phyloP scores from a whole-genome alignment of 23 red algal genomes.

The Gracilaria domingensis region DNA sequence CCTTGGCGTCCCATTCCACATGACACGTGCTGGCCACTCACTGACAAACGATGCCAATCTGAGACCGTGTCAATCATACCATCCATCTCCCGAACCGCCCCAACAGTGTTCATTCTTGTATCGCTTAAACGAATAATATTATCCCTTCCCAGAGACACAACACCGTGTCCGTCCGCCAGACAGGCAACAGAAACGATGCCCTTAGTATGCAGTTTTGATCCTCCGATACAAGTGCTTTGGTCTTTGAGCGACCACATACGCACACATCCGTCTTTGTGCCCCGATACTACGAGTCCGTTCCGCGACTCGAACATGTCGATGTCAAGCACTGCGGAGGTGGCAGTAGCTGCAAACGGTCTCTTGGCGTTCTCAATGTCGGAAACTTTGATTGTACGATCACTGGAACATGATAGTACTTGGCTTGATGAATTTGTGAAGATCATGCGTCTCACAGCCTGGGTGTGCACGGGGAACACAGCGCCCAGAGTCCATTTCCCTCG shows the following conservation, averaged over 20 bases:
- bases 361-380: slow-evolving; percentile 44
- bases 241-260: slow-evolving; percentile 59
- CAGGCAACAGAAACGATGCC: slow-evolving; percentile 46
- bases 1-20: slow-evolving; percentile 40
- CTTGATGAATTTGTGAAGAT: neutral
- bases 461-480: slow-evolving; percentile 42
- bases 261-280: slow-evolving; percentile 56
- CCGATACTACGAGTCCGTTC: slow-evolving; percentile 43
- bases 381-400: slow-evolving; percentile 39
- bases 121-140: slow-evolving; percentile 44
- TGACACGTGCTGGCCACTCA: slow-evolving; percentile 34
- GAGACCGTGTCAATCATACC: slow-evolving; percentile 24
- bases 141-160: slow-evolving; percentile 60
- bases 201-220: slow-evolving; percentile 44
- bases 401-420: slow-evolving; percentile 38
- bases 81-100: slow-evolving; percentile 57
- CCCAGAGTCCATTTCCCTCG: slow-evolving; percentile 49
- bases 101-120: slow-evolving; percentile 29
- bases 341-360: slow-evolving; percentile 35
- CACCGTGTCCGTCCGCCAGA: slow-evolving; percentile 43
- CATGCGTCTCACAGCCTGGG: slow-evolving; percentile 50
- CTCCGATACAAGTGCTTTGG: slow-evolving; percentile 27
- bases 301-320: slow-evolving; percentile 12
- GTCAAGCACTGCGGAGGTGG: slow-evolving; percentile 52
- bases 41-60: slow-evolving; percentile 58